Percentiles rank a stretch among this genome's conserved stretches.
Conservation (phyloP, 2,329 filamentous ascomycete genomes). For the Hypoxylon sp. region DNA sequence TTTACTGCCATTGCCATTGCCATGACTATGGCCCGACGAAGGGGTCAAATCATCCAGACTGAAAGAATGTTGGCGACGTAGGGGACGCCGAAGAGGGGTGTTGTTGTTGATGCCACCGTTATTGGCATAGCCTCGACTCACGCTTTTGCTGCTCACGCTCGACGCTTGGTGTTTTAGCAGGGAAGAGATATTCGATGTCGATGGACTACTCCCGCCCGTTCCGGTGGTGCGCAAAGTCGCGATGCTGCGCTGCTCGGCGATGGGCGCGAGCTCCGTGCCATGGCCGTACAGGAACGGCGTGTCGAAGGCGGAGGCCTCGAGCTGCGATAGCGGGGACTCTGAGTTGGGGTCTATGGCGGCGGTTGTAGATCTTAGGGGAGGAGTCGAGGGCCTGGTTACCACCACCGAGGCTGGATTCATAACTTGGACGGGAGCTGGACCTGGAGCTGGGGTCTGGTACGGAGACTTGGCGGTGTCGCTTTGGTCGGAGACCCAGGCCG, state of each 20-base stretch:
- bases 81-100: slow-evolving; percentile 26
- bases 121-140: not conserved
- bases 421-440: not conserved
- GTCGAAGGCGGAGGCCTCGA: slow-evolving; percentile 47
- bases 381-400: slow-evolving; percentile 38
- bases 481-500: slow-evolving; percentile 54
- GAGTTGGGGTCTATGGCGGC: slow-evolving; percentile 47
- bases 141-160: slow-evolving; percentile 23
- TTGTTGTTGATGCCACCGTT: slow-evolving; percentile 9
- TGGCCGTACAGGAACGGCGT: slow-evolving; percentile 58
- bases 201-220: slow-evolving; percentile 39
- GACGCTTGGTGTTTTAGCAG: slow-evolving; percentile 48
- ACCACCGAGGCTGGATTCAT: not conserved
- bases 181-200: slow-evolving; percentile 52
- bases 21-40: not conserved
- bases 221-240: slow-evolving; percentile 52
- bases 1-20: not conserved
- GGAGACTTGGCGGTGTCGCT: slow-evolving; percentile 50
- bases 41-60: slow-evolving; percentile 53
- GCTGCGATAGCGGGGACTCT: slow-evolving; percentile 52
- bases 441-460: slow-evolving; percentile 39
- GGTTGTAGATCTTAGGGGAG: slow-evolving; percentile 19
- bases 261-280: slow-evolving; percentile 59
- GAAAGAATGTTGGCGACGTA: slow-evolving; percentile 55
- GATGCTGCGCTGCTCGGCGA: slow-evolving; percentile 59